Base-by-base conservation (phyloP, 192 early-diverging fungal species). In the Funneliformis mosseae region DNA sequence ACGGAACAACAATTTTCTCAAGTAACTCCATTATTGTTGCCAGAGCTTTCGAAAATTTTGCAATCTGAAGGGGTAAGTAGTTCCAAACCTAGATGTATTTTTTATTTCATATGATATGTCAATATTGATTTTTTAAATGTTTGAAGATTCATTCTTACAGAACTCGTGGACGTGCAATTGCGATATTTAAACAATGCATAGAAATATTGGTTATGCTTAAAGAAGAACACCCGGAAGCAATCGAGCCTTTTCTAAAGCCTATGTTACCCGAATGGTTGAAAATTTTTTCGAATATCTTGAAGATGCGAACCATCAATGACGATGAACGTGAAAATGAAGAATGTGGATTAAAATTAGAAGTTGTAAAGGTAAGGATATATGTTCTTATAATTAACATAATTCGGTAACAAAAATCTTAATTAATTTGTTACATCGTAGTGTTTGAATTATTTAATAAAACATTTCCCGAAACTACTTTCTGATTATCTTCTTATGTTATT, bases 1-100 rank as follows among this genome's bases (percentile, higher is more conserved):
- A 94, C 95, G 9, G 95, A 96, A 74, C 88, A 93, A 62, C 95
- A 97, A 77, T 89, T 97, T 76, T 92, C 93, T 50, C 89, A 93
- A 69, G 86, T 99, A 70, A 94, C 94, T 0, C 94, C 95, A 55
- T 82, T 90, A 21, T 83, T 99, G 3, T 83, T 97, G 45, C 96
- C 96, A 0, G 94, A 97, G 83, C 91, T 99, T 50, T 88, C 88
- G 76, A 84, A 88, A n/a, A 95, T 99, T 48, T 89, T 95, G 81
- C 83, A 87, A n/a, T 85, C 84, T 12, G 87, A 92, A 14, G 83
- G 84, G 64, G 89, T 88, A 79, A 61, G 45, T 76, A 11, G 12
- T 9, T 33, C 39, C 18, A 5, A 6, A n/a, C 18, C 11, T 2
- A 28, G 38, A 38, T 87, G 14, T 25, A 9, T 21, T 41, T 33